These are phyloP conservation scores for Spirogloea muscicola DNA, from an alignment of 139 green algal genomes.

Conservation along the genomic window DNA sequence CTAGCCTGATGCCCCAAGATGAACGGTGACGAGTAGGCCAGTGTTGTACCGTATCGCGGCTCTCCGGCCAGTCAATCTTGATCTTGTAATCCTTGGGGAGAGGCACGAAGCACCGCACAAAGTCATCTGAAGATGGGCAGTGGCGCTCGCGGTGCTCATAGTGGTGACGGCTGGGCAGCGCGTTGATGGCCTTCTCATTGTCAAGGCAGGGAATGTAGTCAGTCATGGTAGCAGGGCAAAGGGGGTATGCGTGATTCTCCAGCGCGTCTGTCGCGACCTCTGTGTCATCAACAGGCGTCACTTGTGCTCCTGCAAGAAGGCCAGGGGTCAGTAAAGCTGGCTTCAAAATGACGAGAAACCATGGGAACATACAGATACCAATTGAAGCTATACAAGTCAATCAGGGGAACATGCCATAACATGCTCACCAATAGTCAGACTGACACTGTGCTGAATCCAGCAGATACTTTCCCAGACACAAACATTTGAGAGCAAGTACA, in stretches of 20 bases:
- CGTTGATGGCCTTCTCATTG: slow-evolving; percentile 5
- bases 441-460: too few species aligned
- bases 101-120: slow-evolving; percentile 22
- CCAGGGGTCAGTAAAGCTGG: background rate
- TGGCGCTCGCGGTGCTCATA: slow-evolving; percentile 38
- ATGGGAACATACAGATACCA: too few species aligned
- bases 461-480: background rate
- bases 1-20: too few species aligned
- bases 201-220: slow-evolving; percentile 41
- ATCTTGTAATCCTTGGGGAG: slow-evolving; percentile 33
- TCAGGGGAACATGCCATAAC: too few species aligned
- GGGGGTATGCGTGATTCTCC: background rate
- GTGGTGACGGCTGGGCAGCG: background rate
- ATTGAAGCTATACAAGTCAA: too few species aligned
- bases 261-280: background rate
- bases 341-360: too few species aligned
- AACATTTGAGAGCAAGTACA: background rate
- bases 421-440: too few species aligned
- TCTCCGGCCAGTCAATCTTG: slow-evolving; percentile 42
- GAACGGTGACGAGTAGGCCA: too few species aligned
- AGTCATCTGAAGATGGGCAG: slow-evolving; percentile 11
- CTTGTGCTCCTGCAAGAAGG: background rate
- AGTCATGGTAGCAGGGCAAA: background rate
- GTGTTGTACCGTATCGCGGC: slow-evolving; percentile 40
- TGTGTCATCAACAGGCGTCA: background rate